Percentiles rank a stretch among this genome's conserved stretches.
Evolutionary conservation across 139 green algal genomes (phyloP).

Genomic region (Chlamydomonas schloesseri): DNA sequence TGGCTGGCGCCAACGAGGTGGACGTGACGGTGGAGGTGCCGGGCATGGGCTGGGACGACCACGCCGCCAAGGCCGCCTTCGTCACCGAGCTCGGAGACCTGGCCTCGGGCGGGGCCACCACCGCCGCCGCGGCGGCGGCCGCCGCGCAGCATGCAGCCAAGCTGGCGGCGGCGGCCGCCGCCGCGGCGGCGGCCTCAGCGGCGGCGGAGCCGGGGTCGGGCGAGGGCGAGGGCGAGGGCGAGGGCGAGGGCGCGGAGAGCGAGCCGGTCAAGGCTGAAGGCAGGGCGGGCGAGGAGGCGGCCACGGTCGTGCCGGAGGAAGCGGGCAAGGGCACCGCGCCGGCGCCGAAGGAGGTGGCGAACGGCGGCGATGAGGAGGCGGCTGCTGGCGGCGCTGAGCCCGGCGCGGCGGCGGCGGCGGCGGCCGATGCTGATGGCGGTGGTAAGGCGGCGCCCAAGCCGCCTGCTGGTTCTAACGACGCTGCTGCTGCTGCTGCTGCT

Average conservation of each 20-base stretch:
- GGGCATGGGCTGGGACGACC: constrained; percentile 24
- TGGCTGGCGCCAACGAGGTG: constrained; percentile 83
- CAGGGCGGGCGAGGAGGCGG: background rate
- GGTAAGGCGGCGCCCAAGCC: background rate
- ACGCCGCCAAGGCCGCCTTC: constrained; percentile 61
- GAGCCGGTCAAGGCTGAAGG: background rate
- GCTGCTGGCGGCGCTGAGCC: background rate
- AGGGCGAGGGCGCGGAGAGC: background rate
- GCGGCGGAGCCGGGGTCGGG: background rate
- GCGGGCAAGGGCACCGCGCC: no score
- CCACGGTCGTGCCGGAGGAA: background rate
- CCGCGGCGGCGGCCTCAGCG: background rate
- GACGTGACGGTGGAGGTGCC: constrained; percentile 81
- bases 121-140: background rate
- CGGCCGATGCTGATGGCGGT: background rate
- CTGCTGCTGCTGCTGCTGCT: background rate
- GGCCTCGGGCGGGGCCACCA: background rate
- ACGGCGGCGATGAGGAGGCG: background rate
- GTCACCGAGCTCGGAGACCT: constrained; percentile 72
- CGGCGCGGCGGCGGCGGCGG: background rate
- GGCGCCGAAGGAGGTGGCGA: background rate
- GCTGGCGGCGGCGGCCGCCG: background rate
- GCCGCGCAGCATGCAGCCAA: background rate
- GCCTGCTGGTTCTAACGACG: no score
- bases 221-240: background rate